Base-by-base conservation (phyloP, 2,329 filamentous ascomycete genomes). In the Plenodomus lindquistii region DNA sequence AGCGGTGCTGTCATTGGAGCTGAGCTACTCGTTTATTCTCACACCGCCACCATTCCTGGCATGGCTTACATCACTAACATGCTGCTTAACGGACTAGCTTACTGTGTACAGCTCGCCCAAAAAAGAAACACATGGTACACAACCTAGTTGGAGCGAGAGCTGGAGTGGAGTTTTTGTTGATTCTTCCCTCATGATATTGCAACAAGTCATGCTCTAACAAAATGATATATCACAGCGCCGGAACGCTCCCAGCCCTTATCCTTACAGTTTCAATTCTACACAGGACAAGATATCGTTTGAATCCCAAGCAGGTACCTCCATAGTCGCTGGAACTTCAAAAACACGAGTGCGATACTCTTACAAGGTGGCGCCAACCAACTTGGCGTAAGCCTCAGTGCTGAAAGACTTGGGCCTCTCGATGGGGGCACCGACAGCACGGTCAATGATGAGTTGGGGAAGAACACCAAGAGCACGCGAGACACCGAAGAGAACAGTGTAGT, bases 401-500 rank as follows among this genome's bases (percentile, higher is more conserved):
- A 97, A 99, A 57, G 88, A 93, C 89, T 99, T 99, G 78, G 94
- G 94, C 75, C 94, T 85, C 87, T 99, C 94, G 71, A 99, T 99
- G 66, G 94, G 94, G 65, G 91, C 89, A 74, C 94, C 94, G 63
- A 97, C 84, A 66, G 93, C 94, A 75, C 94, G 93, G 85, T 99
- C 94, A 73, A 99, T 97, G 84, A 99, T 99, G 75, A 99, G 85
- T 85, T 99, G 94, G 69, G 94, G 94, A 71, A 99, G 88, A 64
- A 99, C 94, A 86, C 94, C 94, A 69, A 99, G 90, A 66, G 94
- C 94, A 75, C 94, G 90, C 66, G 92, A 96, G 37, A 99, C 94
- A 85, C 94, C 94, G 78, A 99, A 99, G 73, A 99, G 89, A 57
- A 99, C 94, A 57, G 94, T 99, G 89, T 99, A 99, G 88, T 95